Percentiles rank a stretch among this genome's conserved stretches.
These are phyloP conservation scores for Nyctanthes arbortristis DNA, from an alignment of 257 asterid genomes.

Conservation along the genomic window DNA sequence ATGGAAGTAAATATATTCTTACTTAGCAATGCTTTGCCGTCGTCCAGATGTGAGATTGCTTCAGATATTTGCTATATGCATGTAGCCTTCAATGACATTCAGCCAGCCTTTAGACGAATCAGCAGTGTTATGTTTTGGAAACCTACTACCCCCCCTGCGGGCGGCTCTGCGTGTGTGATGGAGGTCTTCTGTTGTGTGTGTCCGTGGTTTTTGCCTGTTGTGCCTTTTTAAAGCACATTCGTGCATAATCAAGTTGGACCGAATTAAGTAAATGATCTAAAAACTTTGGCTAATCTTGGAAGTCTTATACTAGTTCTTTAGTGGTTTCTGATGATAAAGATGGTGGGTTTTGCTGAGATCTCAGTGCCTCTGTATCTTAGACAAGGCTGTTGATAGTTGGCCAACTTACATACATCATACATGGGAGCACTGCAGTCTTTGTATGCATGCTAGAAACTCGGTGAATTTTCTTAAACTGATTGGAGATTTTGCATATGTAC, in stretches of 20 bases:
- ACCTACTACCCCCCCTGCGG: too few species aligned
- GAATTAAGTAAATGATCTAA: not conserved
- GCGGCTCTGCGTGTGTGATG: not conserved
- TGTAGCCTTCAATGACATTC: not conserved
- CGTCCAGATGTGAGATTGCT: not conserved
- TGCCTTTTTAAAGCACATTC: not conserved
- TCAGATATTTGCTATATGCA: not conserved
- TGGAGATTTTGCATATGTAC: constrained; percentile 8
- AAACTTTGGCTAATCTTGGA: constrained; percentile 3
- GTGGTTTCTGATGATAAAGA: not conserved
- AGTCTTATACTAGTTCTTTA: not conserved
- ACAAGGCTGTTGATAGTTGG: not conserved
- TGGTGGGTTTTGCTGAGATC: not conserved
- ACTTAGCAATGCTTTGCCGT: not conserved
- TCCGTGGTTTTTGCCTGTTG: not conserved
- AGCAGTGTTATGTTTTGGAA: not conserved
- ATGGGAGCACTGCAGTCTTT: constrained; percentile 4
- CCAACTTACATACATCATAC: not conserved
- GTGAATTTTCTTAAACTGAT: not conserved
- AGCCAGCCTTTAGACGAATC: not conserved
- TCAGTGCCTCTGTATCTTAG: not conserved
- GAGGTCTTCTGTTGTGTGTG: not conserved
- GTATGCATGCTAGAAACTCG: not conserved
- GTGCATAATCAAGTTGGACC: not conserved
- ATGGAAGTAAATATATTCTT: too few species aligned